phyloP scores from a whole-genome alignment of 139 green algal species.

The Yamagishiella unicocca region DNA sequence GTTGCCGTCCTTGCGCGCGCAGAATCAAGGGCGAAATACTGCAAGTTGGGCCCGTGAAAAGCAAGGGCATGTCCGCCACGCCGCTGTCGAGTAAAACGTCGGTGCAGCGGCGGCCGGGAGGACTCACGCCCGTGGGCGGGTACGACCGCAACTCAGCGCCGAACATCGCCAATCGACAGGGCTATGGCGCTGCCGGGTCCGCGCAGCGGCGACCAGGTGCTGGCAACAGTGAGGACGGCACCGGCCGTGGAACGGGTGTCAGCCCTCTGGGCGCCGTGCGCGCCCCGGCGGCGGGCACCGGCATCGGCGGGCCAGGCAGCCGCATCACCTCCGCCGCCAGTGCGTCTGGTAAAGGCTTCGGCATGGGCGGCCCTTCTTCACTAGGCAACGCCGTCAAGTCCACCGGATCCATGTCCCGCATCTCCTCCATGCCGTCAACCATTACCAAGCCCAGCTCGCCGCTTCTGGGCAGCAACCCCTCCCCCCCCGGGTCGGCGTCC shows the following conservation, averaged over 20 bases:
- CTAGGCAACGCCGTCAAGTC: slow-evolving; percentile 14
- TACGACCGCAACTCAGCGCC: slow-evolving; percentile 9
- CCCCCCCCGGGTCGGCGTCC: not conserved
- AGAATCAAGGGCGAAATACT: slow-evolving; percentile 39
- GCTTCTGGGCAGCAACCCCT: not conserved
- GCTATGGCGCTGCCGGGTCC: too few relatives aligned
- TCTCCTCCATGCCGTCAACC: not conserved
- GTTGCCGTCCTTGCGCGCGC: not conserved
- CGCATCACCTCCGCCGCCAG: slow-evolving; percentile 21
- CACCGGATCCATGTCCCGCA: not conserved
- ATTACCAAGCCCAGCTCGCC: slow-evolving; percentile 20
- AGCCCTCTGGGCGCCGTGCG: slow-evolving; percentile 2
- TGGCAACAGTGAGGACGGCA: slow-evolving; percentile 30
- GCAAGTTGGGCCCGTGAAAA: slow-evolving; percentile 3
- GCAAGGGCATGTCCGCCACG: not conserved
- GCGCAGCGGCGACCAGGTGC: not conserved
- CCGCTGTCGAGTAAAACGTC: not conserved
- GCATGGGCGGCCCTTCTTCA: not conserved
- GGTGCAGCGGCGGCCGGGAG: slow-evolving; percentile 35
- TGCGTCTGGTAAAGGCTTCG: not conserved
- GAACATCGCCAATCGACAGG: not conserved
- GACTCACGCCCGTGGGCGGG: slow-evolving; percentile 10
- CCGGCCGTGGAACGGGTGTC: not conserved
- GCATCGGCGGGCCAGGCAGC: not conserved
- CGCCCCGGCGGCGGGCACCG: not conserved